Evolutionary conservation across 306 rosid species (phyloP).

Genomic region (Acacia melanoxylon): DNA sequence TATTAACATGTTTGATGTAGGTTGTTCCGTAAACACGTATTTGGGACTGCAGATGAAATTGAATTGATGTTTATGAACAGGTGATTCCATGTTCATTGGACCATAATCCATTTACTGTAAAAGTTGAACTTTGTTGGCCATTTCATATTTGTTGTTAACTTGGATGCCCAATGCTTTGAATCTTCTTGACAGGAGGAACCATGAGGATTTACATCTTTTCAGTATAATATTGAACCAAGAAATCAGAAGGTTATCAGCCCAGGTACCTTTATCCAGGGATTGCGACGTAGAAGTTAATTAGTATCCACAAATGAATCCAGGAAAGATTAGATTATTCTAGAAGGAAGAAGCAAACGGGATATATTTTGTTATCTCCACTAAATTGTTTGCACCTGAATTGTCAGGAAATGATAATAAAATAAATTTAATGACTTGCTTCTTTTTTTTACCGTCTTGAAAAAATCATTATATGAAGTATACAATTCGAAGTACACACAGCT

Average conservation of each 20-base stretch:
- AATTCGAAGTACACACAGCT: background rate
- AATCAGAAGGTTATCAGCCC: conserved; percentile 77
- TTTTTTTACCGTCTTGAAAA: background rate
- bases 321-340: conserved; percentile 6
- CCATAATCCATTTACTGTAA: background rate
- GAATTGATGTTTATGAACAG: conserved; percentile 96
- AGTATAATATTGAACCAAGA: conserved; percentile 82
- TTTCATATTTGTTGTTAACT: conserved; percentile 22
- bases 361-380: background rate
- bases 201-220: conserved; percentile 83
- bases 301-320: background rate
- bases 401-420: background rate
- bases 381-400: background rate
- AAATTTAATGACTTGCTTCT: background rate
- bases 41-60: conserved; percentile 94
- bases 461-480: too few species aligned
- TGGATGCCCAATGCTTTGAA: conserved; percentile 3
- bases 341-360: background rate
- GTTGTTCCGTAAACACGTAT: conserved; percentile 81
- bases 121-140: conserved; percentile 21
- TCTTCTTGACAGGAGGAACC: conserved; percentile 68
- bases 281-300: background rate
- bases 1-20: conserved; percentile 38
- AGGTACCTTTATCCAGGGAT: conserved; percentile 49
- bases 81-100: conserved; percentile 43